These are phyloP conservation scores for Tylopilus sp. DNA, from an alignment of 768 basidiomycete genomes.

Conservation along the genomic window DNA sequence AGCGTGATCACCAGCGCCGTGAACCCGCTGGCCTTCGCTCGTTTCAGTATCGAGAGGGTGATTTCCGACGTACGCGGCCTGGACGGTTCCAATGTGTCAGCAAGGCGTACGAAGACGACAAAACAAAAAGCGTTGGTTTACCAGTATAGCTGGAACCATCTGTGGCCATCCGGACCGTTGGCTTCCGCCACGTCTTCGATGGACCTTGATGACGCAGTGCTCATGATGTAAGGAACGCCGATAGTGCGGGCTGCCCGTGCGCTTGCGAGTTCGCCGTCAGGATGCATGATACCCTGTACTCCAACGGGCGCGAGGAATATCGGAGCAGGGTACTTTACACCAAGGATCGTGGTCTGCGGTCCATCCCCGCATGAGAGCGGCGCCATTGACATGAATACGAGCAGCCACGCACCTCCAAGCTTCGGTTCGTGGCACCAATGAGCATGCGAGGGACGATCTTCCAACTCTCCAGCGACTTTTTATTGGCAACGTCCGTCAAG, in stretches of 20 bases:
- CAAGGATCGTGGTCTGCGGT: slow-evolving; percentile 69
- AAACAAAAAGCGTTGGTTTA: slow-evolving; percentile 30
- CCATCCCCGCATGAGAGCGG: neutral
- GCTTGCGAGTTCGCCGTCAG: slow-evolving; percentile 67
- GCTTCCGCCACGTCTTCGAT: slow-evolving; percentile 78
- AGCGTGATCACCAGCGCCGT: slow-evolving; percentile 74
- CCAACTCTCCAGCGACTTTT: slow-evolving; percentile 59
- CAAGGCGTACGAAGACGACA: neutral
- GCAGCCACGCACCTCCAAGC: slow-evolving; percentile 47
- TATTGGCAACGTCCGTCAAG: slow-evolving; percentile 66
- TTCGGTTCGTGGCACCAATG: slow-evolving; percentile 52
- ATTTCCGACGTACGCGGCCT: slow-evolving; percentile 65
- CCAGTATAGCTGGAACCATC: slow-evolving; percentile 88
- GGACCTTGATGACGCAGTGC: slow-evolving; percentile 66
- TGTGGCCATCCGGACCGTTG: slow-evolving; percentile 55
- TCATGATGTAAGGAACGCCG: slow-evolving; percentile 69
- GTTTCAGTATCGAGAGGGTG: slow-evolving; percentile 58
- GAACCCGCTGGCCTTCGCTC: slow-evolving; percentile 66
- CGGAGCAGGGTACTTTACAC: slow-evolving; percentile 57
- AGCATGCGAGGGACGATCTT: slow-evolving; percentile 83
- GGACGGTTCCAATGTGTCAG: neutral
- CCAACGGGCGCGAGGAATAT: slow-evolving; percentile 73
- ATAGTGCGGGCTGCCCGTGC: slow-evolving; percentile 63
- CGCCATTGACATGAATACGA: no score
- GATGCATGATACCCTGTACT: slow-evolving; percentile 70